These are phyloP conservation scores for Didymella pomorum DNA, from an alignment of 2,329 filamentous ascomycete genomes.

Conservation along the genomic window DNA sequence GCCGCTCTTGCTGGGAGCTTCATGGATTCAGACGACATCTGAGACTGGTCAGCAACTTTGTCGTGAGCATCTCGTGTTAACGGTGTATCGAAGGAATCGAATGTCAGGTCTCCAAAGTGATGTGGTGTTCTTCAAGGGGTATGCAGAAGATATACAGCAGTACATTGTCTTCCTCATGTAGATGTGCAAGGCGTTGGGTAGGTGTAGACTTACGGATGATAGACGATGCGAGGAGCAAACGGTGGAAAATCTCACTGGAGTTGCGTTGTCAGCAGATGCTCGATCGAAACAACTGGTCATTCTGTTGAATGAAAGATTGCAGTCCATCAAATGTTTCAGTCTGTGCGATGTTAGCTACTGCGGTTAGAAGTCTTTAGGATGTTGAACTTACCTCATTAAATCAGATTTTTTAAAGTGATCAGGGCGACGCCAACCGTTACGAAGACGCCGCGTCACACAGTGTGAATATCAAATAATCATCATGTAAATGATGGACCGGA, in stretches of 20 bases:
- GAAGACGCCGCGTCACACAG: conserved; percentile 67
- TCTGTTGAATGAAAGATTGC: conserved; percentile 21
- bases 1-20: background rate
- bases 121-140: conserved; percentile 65
- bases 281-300: conserved; percentile 21
- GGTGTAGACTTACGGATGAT: conserved; percentile 27
- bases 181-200: conserved; percentile 19
- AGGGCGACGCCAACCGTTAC: conserved; percentile 60
- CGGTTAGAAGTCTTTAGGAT: background rate
- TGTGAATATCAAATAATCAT: conserved; percentile 73
- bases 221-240: background rate
- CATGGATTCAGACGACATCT: background rate
- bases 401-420: conserved; percentile 74
- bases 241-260: conserved; percentile 16
- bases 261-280: conserved; percentile 34
- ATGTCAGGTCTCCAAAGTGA: conserved; percentile 73
- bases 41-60: conserved; percentile 11
- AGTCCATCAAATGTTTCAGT: conserved; percentile 51
- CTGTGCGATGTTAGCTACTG: conserved; percentile 39
- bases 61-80: background rate
- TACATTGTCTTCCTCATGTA: conserved; percentile 66
- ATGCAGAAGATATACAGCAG: conserved; percentile 73
- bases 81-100: background rate
- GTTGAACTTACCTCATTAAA: conserved; percentile 68
- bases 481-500: conserved; percentile 61